Evolutionary conservation across 164 flowering plant genomes (phyloP).

Genomic region (Akebia trifoliata): DNA sequence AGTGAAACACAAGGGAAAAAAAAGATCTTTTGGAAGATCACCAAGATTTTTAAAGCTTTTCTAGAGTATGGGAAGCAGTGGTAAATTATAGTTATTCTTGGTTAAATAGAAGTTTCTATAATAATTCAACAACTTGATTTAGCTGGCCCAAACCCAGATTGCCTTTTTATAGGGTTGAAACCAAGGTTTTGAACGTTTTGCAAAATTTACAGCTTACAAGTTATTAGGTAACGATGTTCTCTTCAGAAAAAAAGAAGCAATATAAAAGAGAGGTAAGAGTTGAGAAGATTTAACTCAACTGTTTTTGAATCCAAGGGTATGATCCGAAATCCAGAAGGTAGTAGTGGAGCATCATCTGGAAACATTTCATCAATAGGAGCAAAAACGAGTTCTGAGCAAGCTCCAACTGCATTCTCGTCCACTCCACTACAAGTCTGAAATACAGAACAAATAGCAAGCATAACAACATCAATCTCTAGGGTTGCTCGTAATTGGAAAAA

Average conservation of each 20-base stretch:
- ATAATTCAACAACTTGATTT: no score
- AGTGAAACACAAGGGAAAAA: no score
- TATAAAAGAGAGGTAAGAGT: not conserved
- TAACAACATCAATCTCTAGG: not conserved
- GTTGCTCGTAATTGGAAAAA: not conserved
- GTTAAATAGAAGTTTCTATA: no score
- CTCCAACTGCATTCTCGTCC: constrained; percentile 86
- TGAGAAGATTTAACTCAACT: constrained; percentile 62
- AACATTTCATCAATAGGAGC: constrained; percentile 96
- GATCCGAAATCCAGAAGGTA: constrained; percentile 90
- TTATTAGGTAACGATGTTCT: not conserved
- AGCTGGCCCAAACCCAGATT: no score
- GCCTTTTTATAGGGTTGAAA: no score
- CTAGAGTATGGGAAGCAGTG: no score
- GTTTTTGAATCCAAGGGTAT: constrained; percentile 74
- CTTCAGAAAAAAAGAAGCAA: not conserved
- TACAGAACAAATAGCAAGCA: not conserved
- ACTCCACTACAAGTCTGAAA: constrained; percentile 82
- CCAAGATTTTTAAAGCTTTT: no score
- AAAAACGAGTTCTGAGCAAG: constrained; percentile 87
- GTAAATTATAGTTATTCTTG: no score
- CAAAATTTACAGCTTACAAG: no score
- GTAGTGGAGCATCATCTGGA: constrained; percentile 81
- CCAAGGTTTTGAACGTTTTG: no score
- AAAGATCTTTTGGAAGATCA: no score